Conservation (phyloP, 2,329 filamentous ascomycete genomes). For the Verticillium longisporum region DNA sequence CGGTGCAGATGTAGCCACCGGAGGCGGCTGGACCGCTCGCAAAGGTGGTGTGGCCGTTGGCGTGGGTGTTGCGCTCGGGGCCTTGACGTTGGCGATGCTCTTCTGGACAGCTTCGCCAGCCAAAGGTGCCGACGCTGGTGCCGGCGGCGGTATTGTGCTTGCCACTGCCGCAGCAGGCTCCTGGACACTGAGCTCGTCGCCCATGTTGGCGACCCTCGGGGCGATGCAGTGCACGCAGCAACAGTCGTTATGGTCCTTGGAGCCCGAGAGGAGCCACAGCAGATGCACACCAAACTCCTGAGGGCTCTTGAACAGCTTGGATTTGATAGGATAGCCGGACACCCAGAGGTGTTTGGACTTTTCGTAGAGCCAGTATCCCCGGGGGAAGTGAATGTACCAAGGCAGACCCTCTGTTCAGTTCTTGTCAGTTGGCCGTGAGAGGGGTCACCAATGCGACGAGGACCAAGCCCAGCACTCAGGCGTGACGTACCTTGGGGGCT, state of each 20-base stretch:
- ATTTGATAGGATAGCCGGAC: constrained; percentile 40
- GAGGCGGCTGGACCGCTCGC: background rate
- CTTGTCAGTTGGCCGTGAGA: constrained; percentile 9
- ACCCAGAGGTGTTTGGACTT: constrained; percentile 42
- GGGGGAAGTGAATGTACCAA: constrained; percentile 37
- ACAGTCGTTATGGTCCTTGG: constrained; percentile 40
- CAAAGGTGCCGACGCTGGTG: constrained; percentile 9
- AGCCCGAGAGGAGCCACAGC: constrained; percentile 43
- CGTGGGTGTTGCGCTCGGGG: background rate
- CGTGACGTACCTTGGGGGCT: constrained; percentile 27
- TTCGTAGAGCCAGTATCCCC: constrained; percentile 40
- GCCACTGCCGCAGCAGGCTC: background rate
- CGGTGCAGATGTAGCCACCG: background rate
- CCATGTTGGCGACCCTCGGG: constrained; percentile 9
- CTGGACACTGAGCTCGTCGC: constrained; percentile 5
- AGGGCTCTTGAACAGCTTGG: constrained; percentile 43
- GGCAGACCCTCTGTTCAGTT: constrained; percentile 28
- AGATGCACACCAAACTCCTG: constrained; percentile 46
- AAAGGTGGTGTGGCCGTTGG: background rate
- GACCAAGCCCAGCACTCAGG: no score
- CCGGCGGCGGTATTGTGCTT: background rate
- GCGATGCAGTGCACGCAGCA: constrained; percentile 43
- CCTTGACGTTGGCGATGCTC: background rate
- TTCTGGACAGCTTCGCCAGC: constrained; percentile 6
- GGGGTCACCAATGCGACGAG: no score